Base-by-base conservation (phyloP, 768 basidiomycete genomes). In the Coprinopsis strossmayeri region DNA sequence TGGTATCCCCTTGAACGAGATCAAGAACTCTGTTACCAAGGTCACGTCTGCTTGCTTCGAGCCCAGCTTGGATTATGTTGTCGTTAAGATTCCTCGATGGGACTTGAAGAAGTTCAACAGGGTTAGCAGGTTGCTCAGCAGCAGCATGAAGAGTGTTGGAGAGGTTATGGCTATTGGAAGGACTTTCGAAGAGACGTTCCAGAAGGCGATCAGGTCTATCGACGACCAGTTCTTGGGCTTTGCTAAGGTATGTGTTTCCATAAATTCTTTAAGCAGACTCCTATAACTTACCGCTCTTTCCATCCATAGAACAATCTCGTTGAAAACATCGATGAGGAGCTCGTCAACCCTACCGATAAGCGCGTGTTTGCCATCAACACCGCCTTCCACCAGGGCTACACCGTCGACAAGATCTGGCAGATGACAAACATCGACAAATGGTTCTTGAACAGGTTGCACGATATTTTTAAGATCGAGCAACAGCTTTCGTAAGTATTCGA, bases 81-180 rank as follows among this genome's bases (percentile, higher is more conserved):
- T 98, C 38, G 94, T 98, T 62, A 98, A 99, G 74, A 96, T 99
- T 59, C 95, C 95, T 48, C 87, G 95, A 55, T 99, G 95, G 95
- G 96, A 99, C 68, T 72, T 98, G 61, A 94, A 94, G 69, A 99
- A 99, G 77, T 99, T 99, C 72, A 91, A 59, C 59, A 82, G 95
- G 39, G 95, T 99, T 59, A 93, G 90, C 63, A 80, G 87, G 50
- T 74, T 89, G 34, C 71, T 99, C 42, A 91, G 91, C 66, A 91
- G 87, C 57, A 91, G 89, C 68, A 98, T 99, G 95, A 98, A 98
- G 78, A 92, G 89, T 58, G 95, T 99, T 5, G 95, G 95, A 23
- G 95, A 99, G 67, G 95, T 99, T 49, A 99, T 99, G 96, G 91
- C 90, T 57, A 98, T 99, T 56, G 95, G 95, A 12, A 75, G 95